Evolutionary conservation across 2,329 filamentous ascomycete genomes (phyloP), one percentile per base, ranked within the genome.

Genomic region (Berkeleyomyces rouxiae): DNA sequence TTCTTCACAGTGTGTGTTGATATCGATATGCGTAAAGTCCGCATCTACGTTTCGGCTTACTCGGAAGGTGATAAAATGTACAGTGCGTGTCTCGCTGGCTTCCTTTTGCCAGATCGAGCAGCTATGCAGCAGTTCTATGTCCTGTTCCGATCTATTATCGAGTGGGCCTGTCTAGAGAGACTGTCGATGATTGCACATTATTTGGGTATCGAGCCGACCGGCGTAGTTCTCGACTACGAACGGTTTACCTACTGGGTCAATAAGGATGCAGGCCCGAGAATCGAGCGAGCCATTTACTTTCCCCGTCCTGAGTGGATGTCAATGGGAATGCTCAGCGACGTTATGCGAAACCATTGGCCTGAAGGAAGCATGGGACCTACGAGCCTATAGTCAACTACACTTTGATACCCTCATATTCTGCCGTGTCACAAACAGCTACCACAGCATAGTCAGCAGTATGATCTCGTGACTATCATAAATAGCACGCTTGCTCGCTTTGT

Each of bases 301-400:
- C 61, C 61, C 3, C 51, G 61, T 2, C 61, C 61, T 13, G 61
- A 59, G 37, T 59, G 44, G 58, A 59, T 59, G 58, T 59, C 58
- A n/a, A 16, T 43, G 11, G 40, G 44, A n/a, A 46, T 36, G 40
- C 13, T 46, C 31, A 23, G 58, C n/a, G 40, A 59, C 4, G 9
- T 59, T n/a, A 59, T 59, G 33, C 23, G 13, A 40, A 44, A 55
- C 49, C 49, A 55, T 33, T 55, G 49, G 49, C 49, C 49, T 33
- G 49, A 55, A 33, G 49, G 49, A 16, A 55, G 49, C 33, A 36
- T 33, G 36, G 49, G 49, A n/a, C 49, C 49, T n/a, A 7, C 37
- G 1, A 33, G 37, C 36, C 23, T 55, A 10, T 55, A 55, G 11
- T 37, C 6, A 39, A 37, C 7, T 55, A 33, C 13, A 37, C 23